Percentiles rank a stretch among this genome's conserved stretches.
phyloP scores from a whole-genome alignment of 139 green algal species.

The Cymbomonas tetramitiformis region DNA sequence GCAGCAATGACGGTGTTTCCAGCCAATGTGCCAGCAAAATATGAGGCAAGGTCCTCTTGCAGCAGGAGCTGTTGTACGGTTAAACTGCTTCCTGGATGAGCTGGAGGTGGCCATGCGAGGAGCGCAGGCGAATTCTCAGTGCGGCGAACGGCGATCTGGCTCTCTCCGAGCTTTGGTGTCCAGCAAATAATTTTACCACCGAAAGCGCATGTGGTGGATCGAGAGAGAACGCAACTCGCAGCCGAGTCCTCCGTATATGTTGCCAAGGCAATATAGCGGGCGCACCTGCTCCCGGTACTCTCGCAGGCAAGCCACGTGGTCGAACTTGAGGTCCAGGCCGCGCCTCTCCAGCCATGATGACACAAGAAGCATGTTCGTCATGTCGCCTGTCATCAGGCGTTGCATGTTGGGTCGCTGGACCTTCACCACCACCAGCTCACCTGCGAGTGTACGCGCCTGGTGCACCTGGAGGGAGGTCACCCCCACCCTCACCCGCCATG shows the following conservation, averaged over 20 bases:
- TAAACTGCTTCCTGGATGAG: too few species aligned
- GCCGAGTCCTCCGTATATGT: neutral
- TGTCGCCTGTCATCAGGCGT: slow-evolving; percentile 3
- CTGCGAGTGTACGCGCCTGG: neutral
- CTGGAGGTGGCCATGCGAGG: too few species aligned
- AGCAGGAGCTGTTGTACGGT: too few species aligned
- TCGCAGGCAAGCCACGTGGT: slow-evolving; percentile 3
- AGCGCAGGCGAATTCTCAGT: too few species aligned
- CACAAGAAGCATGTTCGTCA: slow-evolving; percentile 10
- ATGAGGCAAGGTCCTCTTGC: too few species aligned
- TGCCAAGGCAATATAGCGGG: neutral
- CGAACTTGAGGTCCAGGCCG: neutral
- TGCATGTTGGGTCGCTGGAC: neutral
- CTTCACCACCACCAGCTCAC: slow-evolving; percentile 6
- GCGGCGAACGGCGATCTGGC: too few species aligned
- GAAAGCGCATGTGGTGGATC: too few species aligned
- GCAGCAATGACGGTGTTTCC: too few species aligned
- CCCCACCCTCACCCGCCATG: neutral
- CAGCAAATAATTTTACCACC: too few species aligned
- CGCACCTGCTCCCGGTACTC: slow-evolving; percentile 9
- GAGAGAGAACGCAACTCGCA: too few species aligned
- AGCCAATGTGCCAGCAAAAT: too few species aligned
- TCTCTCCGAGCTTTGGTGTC: too few species aligned
- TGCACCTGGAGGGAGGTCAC: neutral
- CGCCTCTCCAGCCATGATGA: slow-evolving; percentile 2